Base-by-base conservation (phyloP, 768 basidiomycete genomes). In the Leccinum barrowsii region DNA sequence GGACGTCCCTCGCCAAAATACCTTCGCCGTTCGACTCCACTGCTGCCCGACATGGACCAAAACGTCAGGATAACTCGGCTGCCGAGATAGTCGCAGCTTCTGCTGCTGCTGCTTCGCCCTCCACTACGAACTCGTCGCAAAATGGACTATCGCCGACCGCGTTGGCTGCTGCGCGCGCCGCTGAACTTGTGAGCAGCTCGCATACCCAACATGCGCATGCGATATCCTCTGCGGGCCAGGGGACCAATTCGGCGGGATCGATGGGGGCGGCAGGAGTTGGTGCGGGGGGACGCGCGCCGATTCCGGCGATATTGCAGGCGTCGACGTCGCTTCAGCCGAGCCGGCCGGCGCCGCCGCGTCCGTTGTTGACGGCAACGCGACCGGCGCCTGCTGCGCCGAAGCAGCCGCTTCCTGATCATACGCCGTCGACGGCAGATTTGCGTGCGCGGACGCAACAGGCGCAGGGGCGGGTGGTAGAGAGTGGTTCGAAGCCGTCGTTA, bases 271-370 rank as follows among this genome's bases (percentile, higher is more conserved):
- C 19, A 44, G 42, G 42, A 11, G 42, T 19, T 19, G 42, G 42
- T 12, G 42, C 19, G 3, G 56, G 56, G 0, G 55, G 65, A 15
- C 77, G 75, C 47, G 58, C 68, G 22, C 61, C 61, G 6, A 70
- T 74, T 34, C 75, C 59, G 46, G 58, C 52, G 4, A 67, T 67
- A 35, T 50, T 68, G 17, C 68, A 62, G 61, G 48, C 60, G 11
- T 56, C 76, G 74, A 52, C 76, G 75, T 66, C 74, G 6, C 75
- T 80, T 15, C 83, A 86, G 58, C 77, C 85, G 7, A 79, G 79
- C 4, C 78, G 90, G 12, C 81, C 90, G 4, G 85, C 89, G 0
- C 89, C 89, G 21, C 81, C 87, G 2, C 80, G 88, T 4, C 89
- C 90, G 0, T 71, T 84, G 6, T 77, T 87, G 60, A 78, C 82